phyloP scores from a whole-genome alignment of 805 yeast genomes.

The Maudiozyma saulgeensis region DNA sequence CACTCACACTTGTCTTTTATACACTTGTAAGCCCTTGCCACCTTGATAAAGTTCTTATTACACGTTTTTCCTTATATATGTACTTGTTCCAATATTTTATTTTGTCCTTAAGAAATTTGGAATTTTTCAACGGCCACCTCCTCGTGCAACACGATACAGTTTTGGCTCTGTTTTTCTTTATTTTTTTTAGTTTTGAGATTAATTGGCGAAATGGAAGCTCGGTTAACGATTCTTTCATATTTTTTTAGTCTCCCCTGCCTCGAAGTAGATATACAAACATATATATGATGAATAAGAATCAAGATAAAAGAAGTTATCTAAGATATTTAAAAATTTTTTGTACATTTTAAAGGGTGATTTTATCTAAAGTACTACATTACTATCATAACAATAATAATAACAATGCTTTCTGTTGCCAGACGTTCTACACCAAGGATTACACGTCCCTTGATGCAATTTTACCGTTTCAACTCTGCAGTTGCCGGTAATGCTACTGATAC shows the following conservation, averaged over 20 bases:
- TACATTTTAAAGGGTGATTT: no score
- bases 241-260: no score
- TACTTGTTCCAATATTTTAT: background rate
- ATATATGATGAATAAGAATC: no score
- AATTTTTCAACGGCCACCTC: background rate
- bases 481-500: background rate
- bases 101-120: background rate
- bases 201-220: no score
- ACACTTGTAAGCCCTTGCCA: background rate
- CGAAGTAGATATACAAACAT: no score
- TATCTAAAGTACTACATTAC: no score
- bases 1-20: no score
- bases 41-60: background rate
- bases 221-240: no score
- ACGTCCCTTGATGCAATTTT: slow-evolving; percentile 1
- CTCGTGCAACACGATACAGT: background rate
- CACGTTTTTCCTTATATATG: no score
- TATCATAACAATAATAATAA: background rate
- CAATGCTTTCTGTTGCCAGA: slow-evolving; percentile 3
- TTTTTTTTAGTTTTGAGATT: no score
- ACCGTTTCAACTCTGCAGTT: background rate
- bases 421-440: slow-evolving; percentile 1
- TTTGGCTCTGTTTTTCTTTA: background rate
- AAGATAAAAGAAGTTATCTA: no score
- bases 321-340: no score